Conservation (phyloP, 768 basidiomycete genomes). For the Russula abietina region DNA sequence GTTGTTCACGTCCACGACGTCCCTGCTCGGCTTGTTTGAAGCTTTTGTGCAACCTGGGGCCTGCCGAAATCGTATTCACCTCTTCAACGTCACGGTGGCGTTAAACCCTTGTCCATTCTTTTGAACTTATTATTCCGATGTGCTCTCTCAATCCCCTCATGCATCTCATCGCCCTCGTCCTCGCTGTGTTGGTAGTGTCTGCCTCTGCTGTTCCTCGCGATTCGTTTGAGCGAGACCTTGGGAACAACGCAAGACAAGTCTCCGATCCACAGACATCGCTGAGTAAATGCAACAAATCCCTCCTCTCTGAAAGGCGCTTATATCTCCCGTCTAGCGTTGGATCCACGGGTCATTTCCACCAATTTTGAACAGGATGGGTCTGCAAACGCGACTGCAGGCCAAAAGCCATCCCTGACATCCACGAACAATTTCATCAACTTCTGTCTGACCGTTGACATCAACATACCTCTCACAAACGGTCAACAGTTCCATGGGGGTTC, state of each 20-base stretch:
- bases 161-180: slow-evolving; percentile 12
- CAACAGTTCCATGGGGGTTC: slow-evolving; percentile 35
- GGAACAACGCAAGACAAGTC: neutral
- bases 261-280: slow-evolving; percentile 13
- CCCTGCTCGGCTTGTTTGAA: too few species aligned
- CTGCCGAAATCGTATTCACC: neutral
- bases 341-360: slow-evolving; percentile 40
- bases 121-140: too few species aligned
- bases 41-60: too few species aligned
- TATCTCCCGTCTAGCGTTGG: slow-evolving; percentile 30
- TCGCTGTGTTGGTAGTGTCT: slow-evolving; percentile 30
- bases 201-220: slow-evolving; percentile 24
- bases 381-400: slow-evolving; percentile 34
- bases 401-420: slow-evolving; percentile 47
- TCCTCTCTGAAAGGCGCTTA: neutral
- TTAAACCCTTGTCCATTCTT: neutral
- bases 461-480: slow-evolving; percentile 43
- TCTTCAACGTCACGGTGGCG: slow-evolving; percentile 13
- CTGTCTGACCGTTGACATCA: slow-evolving; percentile 34
- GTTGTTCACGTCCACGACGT: too few species aligned
- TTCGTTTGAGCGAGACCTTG: slow-evolving; percentile 6
- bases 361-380: slow-evolving; percentile 50
- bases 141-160: neutral
- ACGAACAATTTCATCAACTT: slow-evolving; percentile 65
- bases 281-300: neutral